Evolutionary conservation across 495 filamentous ascomycete genomes (phyloP).

Genomic region (Daldinia concentrica): DNA sequence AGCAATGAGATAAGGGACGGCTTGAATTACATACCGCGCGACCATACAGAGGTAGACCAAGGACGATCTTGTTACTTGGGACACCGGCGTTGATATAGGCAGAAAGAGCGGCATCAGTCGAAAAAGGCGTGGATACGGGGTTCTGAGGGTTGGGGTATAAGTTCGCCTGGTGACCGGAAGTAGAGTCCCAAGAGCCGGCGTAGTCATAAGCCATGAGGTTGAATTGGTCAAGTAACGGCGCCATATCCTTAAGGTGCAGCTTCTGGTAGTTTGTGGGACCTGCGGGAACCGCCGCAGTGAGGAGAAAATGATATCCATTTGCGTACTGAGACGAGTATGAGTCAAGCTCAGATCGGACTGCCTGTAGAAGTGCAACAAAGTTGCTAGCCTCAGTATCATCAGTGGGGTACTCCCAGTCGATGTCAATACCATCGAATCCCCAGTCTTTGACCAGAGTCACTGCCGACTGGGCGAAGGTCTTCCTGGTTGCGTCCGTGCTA

Average conservation of each 20-base stretch:
- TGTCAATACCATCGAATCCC: constrained; percentile 59
- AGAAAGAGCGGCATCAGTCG: constrained; percentile 69
- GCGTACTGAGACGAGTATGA: constrained; percentile 63
- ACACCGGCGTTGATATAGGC: constrained; percentile 75
- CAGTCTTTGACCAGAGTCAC: constrained; percentile 71
- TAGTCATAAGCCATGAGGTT: constrained; percentile 87
- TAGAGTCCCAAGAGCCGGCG: constrained; percentile 71
- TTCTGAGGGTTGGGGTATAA: constrained; percentile 64
- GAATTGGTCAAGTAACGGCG: constrained; percentile 79
- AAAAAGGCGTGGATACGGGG: constrained; percentile 70
- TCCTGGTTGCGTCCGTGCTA: constrained; percentile 61
- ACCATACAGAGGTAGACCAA: constrained; percentile 91
- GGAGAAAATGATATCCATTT: constrained; percentile 67
- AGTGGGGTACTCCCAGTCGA: constrained; percentile 66
- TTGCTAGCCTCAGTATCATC: constrained; percentile 70
- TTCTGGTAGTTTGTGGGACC: constrained; percentile 73
- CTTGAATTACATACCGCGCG: constrained; percentile 47
- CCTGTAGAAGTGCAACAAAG: constrained; percentile 75
- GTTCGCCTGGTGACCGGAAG: constrained; percentile 80
- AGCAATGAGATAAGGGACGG: too few relatives aligned
- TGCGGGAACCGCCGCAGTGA: constrained; percentile 74
- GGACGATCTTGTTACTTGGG: constrained; percentile 70
- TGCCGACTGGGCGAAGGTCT: constrained; percentile 72
- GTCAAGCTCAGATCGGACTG: constrained; percentile 71
- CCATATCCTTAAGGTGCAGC: constrained; percentile 72